Evolutionary conservation across 805 yeast species (phyloP).

Genomic region (Wickerhamiella domercqiae): DNA sequence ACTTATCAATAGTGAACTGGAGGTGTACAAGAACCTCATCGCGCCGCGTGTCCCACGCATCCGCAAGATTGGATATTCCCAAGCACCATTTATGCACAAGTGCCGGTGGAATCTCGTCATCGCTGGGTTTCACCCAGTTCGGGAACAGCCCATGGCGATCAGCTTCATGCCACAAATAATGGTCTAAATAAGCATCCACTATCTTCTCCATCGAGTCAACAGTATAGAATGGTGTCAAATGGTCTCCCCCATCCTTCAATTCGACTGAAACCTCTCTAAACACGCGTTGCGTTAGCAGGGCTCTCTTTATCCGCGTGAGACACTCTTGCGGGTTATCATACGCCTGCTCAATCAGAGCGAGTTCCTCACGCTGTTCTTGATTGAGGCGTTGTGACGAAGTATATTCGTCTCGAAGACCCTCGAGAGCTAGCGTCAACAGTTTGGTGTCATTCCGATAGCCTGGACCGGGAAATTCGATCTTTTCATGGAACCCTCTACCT

Average conservation of each 20-base stretch:
- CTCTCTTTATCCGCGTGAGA: constrained; percentile 66
- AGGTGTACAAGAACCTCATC: constrained; percentile 75
- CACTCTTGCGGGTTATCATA: constrained; percentile 95
- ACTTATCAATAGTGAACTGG: constrained; percentile 54
- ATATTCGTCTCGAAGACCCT: constrained; percentile 57
- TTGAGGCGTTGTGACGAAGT: constrained; percentile 41
- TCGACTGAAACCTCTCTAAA: constrained; percentile 79
- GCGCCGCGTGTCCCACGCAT: constrained; percentile 61
- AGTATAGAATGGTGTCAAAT: constrained; percentile 69
- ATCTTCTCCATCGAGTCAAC: constrained; percentile 89
- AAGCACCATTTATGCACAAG: constrained; percentile 89
- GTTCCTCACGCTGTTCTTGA: constrained; percentile 78
- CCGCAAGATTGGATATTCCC: constrained; percentile 63
- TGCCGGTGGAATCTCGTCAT: constrained; percentile 82
- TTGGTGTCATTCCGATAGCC: constrained; percentile 90
- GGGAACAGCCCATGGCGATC: constrained; percentile 81
- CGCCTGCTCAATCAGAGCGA: constrained; percentile 88
- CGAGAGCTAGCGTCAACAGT: constrained; percentile 74
- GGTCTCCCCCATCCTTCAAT: constrained; percentile 82
- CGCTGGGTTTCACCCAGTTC: constrained; percentile 91
- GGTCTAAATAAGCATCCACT: constrained; percentile 91
- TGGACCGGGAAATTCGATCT: constrained; percentile 87
- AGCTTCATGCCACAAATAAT: constrained; percentile 91
- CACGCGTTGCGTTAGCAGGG: constrained; percentile 71
- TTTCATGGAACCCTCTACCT: constrained; percentile 51